Percentiles rank a stretch among this genome's conserved stretches.
Evolutionary conservation across 1,284 basidiomycete genomes (phyloP).

Genomic region (Anthracocystis walkeri): DNA sequence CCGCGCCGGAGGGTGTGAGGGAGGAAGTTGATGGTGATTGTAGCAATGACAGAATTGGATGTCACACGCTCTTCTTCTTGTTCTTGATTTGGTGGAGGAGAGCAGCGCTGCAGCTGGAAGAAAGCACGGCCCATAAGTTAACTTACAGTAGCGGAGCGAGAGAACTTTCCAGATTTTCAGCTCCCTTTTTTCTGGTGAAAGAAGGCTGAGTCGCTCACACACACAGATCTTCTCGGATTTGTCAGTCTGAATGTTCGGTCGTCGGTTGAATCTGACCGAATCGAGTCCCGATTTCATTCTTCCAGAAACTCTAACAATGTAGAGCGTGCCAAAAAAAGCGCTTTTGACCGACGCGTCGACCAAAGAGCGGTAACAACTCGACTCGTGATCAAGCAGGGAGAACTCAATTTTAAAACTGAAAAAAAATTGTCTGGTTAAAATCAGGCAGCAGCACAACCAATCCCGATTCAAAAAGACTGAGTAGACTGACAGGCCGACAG

Average conservation of each 20-base stretch:
- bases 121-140: slow-evolving; percentile 1
- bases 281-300: not conserved
- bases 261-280: slow-evolving; percentile 3
- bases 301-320: not conserved
- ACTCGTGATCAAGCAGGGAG: slow-evolving; percentile 16
- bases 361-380: not conserved
- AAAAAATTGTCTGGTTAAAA: slow-evolving; percentile 4
- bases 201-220: slow-evolving; percentile 18
- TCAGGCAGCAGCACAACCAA: not conserved
- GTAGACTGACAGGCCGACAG: not conserved
- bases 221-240: slow-evolving; percentile 31
- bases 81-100: slow-evolving; percentile 5
- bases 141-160: not conserved
- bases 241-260: not conserved
- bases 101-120: slow-evolving; percentile 9
- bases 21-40: slow-evolving; percentile 6
- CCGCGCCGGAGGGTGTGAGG: slow-evolving; percentile 3
- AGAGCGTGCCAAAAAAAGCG: too few species aligned
- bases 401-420: not conserved
- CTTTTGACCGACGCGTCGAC: slow-evolving; percentile 25
- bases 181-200: not conserved
- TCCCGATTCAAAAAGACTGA: not conserved
- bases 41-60: not conserved
- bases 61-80: not conserved
- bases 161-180: slow-evolving; percentile 39